phyloP scores from a whole-genome alignment of 805 yeast species.

The Komagataella pastoris region DNA sequence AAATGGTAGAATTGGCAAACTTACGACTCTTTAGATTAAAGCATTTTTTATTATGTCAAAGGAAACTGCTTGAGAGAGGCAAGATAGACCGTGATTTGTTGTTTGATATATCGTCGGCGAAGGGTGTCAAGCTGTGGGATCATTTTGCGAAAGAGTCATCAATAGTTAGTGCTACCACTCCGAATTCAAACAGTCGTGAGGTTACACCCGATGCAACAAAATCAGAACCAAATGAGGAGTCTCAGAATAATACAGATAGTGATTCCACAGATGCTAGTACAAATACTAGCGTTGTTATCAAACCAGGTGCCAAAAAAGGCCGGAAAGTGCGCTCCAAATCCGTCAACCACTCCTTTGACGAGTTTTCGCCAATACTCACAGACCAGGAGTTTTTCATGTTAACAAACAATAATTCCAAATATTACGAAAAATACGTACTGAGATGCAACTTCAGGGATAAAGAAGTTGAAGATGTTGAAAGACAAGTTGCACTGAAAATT shows the following conservation, averaged over 20 bases:
- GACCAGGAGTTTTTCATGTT: conserved; percentile 18
- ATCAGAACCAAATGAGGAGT: neutral
- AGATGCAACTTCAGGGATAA: conserved; percentile 7
- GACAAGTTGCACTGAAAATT: neutral
- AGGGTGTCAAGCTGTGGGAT: conserved; percentile 17
- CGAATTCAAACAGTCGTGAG: neutral
- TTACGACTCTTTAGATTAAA: conserved; percentile 18
- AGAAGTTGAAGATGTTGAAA: conserved; percentile 5
- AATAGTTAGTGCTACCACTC: neutral
- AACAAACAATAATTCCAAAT: conserved; percentile 13
- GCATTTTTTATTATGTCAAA: conserved; percentile 17
- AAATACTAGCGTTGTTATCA: neutral
- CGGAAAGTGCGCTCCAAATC: neutral
- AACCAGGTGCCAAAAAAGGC: neutral
- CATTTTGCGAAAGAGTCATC: conserved; percentile 7
- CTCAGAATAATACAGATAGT: neutral
- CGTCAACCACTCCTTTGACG: conserved; percentile 10
- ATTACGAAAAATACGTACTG: conserved; percentile 11
- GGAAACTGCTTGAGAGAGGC: conserved; percentile 10
- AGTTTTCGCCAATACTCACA: conserved; percentile 17
- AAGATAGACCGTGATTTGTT: conserved; percentile 9
- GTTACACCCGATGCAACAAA: neutral
- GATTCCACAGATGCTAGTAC: neutral
- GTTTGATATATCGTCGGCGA: conserved; percentile 14
- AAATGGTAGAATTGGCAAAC: conserved; percentile 13